phyloP scores from a whole-genome alignment of 108 stramenopile genomes.

The Thalassiosira profunda region DNA sequence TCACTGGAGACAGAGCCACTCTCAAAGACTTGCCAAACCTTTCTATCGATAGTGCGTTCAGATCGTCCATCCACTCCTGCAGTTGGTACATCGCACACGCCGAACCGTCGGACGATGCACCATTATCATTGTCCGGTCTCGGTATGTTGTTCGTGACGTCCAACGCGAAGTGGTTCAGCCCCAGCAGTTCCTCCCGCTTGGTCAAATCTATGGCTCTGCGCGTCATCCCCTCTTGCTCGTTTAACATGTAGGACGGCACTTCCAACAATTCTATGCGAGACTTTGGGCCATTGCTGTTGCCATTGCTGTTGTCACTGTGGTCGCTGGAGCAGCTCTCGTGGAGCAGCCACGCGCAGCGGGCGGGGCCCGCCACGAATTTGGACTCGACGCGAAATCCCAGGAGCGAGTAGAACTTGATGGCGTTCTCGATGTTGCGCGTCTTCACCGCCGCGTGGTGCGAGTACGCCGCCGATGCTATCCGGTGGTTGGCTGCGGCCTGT shows the following conservation, averaged over 20 bases:
- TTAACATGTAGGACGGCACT: slow-evolving; percentile 73
- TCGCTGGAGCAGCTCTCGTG: slow-evolving; percentile 5
- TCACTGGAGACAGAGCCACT: slow-evolving; percentile 66
- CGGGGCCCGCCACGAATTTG: slow-evolving; percentile 81
- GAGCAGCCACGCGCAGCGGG: slow-evolving; percentile 76
- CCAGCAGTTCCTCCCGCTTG: slow-evolving; percentile 68
- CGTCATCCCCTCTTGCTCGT: slow-evolving; percentile 71
- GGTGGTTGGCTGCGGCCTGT: too few species aligned
- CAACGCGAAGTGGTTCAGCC: slow-evolving; percentile 83
- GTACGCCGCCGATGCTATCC: slow-evolving; percentile 2
- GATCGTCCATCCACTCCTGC: slow-evolving; percentile 60
- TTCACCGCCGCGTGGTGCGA: slow-evolving; percentile 78
- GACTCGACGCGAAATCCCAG: slow-evolving; percentile 71
- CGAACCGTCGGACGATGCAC: not conserved
- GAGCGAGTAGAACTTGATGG: slow-evolving; percentile 84
- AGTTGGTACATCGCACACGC: slow-evolving; percentile 39
- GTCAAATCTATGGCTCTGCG: slow-evolving; percentile 71
- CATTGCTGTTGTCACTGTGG: not conserved
- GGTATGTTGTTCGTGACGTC: slow-evolving; percentile 64
- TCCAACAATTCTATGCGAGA: slow-evolving; percentile 82
- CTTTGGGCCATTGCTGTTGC: not conserved
- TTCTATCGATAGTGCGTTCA: slow-evolving; percentile 63
- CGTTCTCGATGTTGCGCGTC: slow-evolving; percentile 82
- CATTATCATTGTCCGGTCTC: slow-evolving; percentile 3
- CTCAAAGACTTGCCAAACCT: slow-evolving; percentile 75